A percentile compares a stretch with the other conserved stretches of the same genome.
These are phyloP conservation scores for Eutrema heterophyllum DNA, from an alignment of 345 rosid species.

Conservation along the genomic window DNA sequence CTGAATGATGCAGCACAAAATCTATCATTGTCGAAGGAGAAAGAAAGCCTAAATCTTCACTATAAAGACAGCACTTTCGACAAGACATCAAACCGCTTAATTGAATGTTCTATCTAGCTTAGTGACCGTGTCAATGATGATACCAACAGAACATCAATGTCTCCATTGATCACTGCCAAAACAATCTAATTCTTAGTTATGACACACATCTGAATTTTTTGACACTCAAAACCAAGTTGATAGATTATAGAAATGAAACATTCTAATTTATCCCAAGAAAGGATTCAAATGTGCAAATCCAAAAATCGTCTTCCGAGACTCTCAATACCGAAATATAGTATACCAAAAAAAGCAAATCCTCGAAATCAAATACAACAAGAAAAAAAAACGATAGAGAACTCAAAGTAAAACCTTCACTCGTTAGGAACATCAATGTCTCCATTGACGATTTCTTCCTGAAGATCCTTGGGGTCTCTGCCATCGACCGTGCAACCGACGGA, in stretches of 20 bases:
- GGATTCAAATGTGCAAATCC: slow-evolving; percentile 12
- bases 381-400: background rate
- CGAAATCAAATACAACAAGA: background rate
- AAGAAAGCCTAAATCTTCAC: background rate
- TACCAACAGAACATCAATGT: no score
- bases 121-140: background rate
- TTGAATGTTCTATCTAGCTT: background rate
- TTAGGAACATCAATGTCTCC: slow-evolving; percentile 51
- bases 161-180: no score
- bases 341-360: slow-evolving; percentile 11
- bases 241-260: background rate
- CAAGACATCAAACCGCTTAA: background rate
- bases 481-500: slow-evolving; percentile 63
- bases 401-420: slow-evolving; percentile 25
- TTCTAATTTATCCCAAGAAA: background rate
- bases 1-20: background rate
- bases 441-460: slow-evolving; percentile 46
- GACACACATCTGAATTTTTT: no score
- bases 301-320: background rate
- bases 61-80: background rate
- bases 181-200: background rate
- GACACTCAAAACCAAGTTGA: background rate
- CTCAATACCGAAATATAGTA: background rate
- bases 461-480: slow-evolving; percentile 51
- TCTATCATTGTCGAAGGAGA: background rate